phyloP scores from a whole-genome alignment of 1,284 basidiomycete genomes.

The Blastosporella zonata region DNA sequence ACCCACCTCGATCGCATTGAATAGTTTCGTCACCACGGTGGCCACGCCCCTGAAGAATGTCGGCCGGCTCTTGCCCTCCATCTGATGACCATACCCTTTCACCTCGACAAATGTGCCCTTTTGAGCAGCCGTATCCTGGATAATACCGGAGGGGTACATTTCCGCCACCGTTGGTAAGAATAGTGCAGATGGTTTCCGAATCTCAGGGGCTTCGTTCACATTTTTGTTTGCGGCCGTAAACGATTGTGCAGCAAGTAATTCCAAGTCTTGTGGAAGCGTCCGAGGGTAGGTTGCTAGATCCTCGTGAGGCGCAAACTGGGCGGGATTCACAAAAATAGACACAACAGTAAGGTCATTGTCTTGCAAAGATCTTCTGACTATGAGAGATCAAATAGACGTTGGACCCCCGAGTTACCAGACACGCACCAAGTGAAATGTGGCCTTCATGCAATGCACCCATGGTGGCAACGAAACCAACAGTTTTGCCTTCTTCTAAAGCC shows the following conservation, averaged over 20 bases:
- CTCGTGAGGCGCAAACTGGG: conserved; percentile 96
- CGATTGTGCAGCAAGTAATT: conserved; percentile 40
- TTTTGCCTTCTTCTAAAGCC: conserved; percentile 57
- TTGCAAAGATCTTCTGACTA: conserved; percentile 68
- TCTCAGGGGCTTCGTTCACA: conserved; percentile 11
- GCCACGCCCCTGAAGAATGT: conserved; percentile 96
- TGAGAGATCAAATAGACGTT: conserved; percentile 1
- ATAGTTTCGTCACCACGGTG: conserved; percentile 93
- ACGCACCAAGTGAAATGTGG: conserved; percentile 81
- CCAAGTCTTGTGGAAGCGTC: conserved; percentile 69
- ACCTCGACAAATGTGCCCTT: conserved; percentile 91
- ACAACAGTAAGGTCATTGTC: conserved; percentile 88
- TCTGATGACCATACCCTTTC: conserved; percentile 80
- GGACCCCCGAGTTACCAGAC: conserved; percentile 18
- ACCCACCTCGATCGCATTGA: conserved; percentile 84
- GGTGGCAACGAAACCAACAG: conserved; percentile 92
- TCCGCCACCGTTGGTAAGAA: conserved; percentile 76
- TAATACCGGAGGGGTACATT: conserved; percentile 90
- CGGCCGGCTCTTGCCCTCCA: conserved; percentile 85
- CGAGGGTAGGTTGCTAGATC: conserved; percentile 91
- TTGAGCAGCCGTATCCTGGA: conserved; percentile 74
- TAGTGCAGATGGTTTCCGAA: conserved; percentile 60
- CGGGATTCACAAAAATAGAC: conserved; percentile 97
- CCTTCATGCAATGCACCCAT: conserved; percentile 98
- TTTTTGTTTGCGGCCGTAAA: conserved; percentile 22